Evolutionary conservation across 345 rosid species (phyloP), one percentile per base, ranked within the genome.

Genomic region (Citrus glauca): DNA sequence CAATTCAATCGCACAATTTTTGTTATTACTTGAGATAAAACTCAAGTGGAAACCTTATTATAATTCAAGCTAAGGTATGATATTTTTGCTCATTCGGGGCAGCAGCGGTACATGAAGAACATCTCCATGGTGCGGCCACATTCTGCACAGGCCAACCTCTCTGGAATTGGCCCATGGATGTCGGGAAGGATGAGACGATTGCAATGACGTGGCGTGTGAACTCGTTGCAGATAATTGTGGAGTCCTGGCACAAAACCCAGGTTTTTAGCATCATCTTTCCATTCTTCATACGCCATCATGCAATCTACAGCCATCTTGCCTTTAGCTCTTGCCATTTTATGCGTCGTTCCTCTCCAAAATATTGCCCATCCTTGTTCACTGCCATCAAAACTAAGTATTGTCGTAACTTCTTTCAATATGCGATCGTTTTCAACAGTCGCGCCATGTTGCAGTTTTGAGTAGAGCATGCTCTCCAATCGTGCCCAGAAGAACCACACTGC

Each of bases 121-220:
- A 75, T 86, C 85, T 86, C 88, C 86, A 86, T 83, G 2, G 57
- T n/a, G 0, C 85, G 78, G 68, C 84, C 81, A 9, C 84, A 86
- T 42, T 83, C 88, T 0, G 83, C 77, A 1, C 84, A 83, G 3
- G 80, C 73, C 48, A 86, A 80, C 66, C 64, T 81, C 65, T 81
- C 80, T 0, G 88, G 83, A 30, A 86, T 78, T 6, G 67, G 79
- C 13, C 80, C 82, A 20, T 75, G 74, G 10, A 77, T 57, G 4
- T 85, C 86, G 0, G 85, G 82, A 55, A 86, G 77, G 27, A 83
- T 79, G 22, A 86, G 79, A 13, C 85, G 79, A 76, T 74, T 83
- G 83, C 85, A 81, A n/a, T 79, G 85, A 4, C 71, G 78, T 0
- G 69, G 83, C n/a, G 72, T 42, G 6, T 81, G 84, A 10, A 16